Evolutionary conservation across 2,329 filamentous ascomycete species (phyloP).

Genomic region (Didymellaceae sp.): DNA sequence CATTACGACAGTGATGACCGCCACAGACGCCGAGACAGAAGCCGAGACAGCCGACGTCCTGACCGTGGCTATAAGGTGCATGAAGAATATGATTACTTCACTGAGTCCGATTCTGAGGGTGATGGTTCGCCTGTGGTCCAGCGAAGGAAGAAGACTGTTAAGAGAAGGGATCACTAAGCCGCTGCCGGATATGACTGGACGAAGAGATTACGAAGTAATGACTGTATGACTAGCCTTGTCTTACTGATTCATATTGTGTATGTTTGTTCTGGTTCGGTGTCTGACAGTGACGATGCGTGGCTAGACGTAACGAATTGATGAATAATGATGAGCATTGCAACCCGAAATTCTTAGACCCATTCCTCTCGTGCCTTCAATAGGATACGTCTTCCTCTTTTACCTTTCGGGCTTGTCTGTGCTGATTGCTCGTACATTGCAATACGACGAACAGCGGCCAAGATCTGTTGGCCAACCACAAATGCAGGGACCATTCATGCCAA

Average conservation of each 20-base stretch:
- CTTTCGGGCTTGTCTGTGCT: too few relatives aligned
- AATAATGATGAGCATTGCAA: not conserved
- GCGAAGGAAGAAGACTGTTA: constrained; percentile 14
- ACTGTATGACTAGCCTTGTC: not conserved
- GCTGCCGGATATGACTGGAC: not conserved
- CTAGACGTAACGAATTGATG: constrained; percentile 1
- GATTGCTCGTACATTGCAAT: not conserved
- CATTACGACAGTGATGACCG: constrained; percentile 12
- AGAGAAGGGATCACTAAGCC: constrained; percentile 9
- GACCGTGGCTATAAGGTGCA: constrained; percentile 15
- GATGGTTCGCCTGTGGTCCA: constrained; percentile 11
- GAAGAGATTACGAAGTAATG: not conserved
- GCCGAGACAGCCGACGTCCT: constrained; percentile 13
- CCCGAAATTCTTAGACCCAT: not conserved
- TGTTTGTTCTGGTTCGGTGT: not conserved
- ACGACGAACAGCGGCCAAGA: not conserved
- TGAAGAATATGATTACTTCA: constrained; percentile 18
- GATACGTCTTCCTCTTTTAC: too few relatives aligned
- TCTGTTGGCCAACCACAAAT: too few relatives aligned
- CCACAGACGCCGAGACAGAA: constrained; percentile 10
- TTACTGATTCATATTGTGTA: not conserved
- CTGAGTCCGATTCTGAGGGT: constrained; percentile 9
- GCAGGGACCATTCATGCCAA: too few relatives aligned
- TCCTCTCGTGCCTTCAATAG: too few relatives aligned
- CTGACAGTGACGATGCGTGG: not conserved